Percentiles rank a stretch among this genome's conserved stretches.
Evolutionary conservation across 441 rosid genomes (phyloP).

Genomic region (Cnidoscolus chayamansa): DNA sequence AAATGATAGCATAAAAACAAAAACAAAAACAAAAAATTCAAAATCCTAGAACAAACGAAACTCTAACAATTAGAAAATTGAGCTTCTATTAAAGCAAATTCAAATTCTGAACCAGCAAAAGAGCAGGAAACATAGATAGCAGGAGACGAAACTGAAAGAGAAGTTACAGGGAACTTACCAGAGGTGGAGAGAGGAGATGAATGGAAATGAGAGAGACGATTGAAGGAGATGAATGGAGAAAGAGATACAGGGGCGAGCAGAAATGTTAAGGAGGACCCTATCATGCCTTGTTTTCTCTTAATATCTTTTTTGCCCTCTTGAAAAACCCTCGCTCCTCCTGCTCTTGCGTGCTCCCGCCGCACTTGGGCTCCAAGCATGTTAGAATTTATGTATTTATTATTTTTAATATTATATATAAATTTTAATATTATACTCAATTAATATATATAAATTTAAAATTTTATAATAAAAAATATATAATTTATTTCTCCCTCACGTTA

Average conservation of each 20-base stretch:
- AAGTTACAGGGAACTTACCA: slow-evolving; percentile 32
- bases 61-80: not conserved
- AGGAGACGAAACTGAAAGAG: not conserved
- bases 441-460: too few relatives aligned
- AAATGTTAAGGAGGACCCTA: slow-evolving; percentile 29
- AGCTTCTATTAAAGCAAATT: not conserved
- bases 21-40: not conserved
- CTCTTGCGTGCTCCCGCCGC: not conserved
- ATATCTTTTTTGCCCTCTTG: not conserved
- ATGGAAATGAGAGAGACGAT: slow-evolving; percentile 33
- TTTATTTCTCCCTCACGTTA: too few relatives aligned
- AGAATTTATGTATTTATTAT: too few relatives aligned
- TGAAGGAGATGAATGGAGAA: slow-evolving; percentile 38
- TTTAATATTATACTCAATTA: too few relatives aligned
- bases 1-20: slow-evolving; percentile 1
- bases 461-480: too few relatives aligned
- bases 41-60: not conserved
- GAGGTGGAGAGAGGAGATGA: slow-evolving; percentile 27
- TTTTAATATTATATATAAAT: too few relatives aligned
- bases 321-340: not conserved
- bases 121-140: not conserved
- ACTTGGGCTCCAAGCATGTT: too few relatives aligned
- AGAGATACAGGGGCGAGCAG: slow-evolving; percentile 42
- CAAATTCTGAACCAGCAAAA: not conserved
- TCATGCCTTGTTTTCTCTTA: slow-evolving; percentile 22